Conservation (phyloP, 1,139 yeast species). For the Kurtzmaniella natalensis region DNA sequence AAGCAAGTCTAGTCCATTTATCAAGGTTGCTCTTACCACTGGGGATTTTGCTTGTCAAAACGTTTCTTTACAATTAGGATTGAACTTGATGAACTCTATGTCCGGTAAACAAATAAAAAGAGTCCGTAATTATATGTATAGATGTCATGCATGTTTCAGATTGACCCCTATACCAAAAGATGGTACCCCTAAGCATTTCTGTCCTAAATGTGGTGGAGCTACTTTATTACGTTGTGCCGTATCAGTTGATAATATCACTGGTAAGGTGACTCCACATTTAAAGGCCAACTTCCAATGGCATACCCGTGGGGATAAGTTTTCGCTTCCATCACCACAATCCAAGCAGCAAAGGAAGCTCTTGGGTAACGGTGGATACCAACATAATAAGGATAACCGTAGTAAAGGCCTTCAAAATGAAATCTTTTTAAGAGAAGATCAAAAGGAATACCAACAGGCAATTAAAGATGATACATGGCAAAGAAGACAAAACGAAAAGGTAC, state of each 20-base stretch:
- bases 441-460: slow-evolving; percentile 83
- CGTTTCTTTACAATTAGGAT: slow-evolving; percentile 86
- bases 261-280: slow-evolving; percentile 83
- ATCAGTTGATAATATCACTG: slow-evolving; percentile 73
- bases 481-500: slow-evolving; percentile 76
- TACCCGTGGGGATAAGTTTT: slow-evolving; percentile 77
- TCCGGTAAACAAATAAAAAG: slow-evolving; percentile 83
- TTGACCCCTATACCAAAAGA: slow-evolving; percentile 72
- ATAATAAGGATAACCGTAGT: slow-evolving; percentile 55
- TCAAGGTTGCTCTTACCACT: slow-evolving; percentile 80
- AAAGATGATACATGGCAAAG: slow-evolving; percentile 87
- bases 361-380: slow-evolving; percentile 74
- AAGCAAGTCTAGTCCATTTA: slow-evolving; percentile 20
- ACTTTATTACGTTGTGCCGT: slow-evolving; percentile 90
- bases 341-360: slow-evolving; percentile 56
- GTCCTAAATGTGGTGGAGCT: slow-evolving; percentile 94
- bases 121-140: slow-evolving; percentile 85
- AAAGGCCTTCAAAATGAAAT: slow-evolving; percentile 49
- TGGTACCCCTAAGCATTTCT: slow-evolving; percentile 79
- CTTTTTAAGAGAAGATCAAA: slow-evolving; percentile 85
- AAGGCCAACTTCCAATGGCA: slow-evolving; percentile 94
- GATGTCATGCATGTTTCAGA: slow-evolving; percentile 96
- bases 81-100: slow-evolving; percentile 78
- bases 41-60: slow-evolving; percentile 98
- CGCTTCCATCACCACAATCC: slow-evolving; percentile 69